Evolutionary conservation across 208 protist genomes (phyloP).

Genomic region (Wallacemonas rigidus): DNA sequence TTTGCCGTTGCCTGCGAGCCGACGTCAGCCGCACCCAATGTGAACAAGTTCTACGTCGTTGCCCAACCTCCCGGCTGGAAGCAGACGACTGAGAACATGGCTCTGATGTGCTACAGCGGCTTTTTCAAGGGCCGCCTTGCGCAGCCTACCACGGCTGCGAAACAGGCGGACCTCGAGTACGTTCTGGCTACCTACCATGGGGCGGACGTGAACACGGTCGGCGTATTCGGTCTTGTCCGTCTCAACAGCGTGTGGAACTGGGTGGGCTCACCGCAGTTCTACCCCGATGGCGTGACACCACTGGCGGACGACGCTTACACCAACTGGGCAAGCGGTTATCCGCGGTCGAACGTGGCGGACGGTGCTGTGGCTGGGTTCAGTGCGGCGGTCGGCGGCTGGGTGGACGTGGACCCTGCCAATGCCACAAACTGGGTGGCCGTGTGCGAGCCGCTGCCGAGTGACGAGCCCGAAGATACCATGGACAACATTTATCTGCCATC

Average conservation of each 20-base stretch:
- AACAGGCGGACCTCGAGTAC: not conserved
- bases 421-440: slow-evolving; percentile 9
- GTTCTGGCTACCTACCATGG: not conserved
- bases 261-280: not conserved
- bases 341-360: not conserved
- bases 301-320: not conserved
- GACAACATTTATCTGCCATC: not conserved
- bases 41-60: not conserved
- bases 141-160: not conserved
- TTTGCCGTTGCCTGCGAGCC: slow-evolving; percentile 3
- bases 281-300: not conserved
- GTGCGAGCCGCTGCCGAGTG: not conserved
- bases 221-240: not conserved
- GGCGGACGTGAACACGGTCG: not conserved
- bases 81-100: slow-evolving; percentile 1
- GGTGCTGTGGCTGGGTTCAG: slow-evolving; percentile 19
- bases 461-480: slow-evolving; percentile 5
- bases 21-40: not conserved
- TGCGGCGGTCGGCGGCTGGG: slow-evolving; percentile 9
- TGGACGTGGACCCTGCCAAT: not conserved
- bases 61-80: not conserved
- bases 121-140: not conserved
- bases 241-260: not conserved
- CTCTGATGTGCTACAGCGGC: slow-evolving; percentile 5
- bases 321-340: not conserved